phyloP scores from a whole-genome alignment of 257 asterid species.

The Fraxinus excelsior region DNA sequence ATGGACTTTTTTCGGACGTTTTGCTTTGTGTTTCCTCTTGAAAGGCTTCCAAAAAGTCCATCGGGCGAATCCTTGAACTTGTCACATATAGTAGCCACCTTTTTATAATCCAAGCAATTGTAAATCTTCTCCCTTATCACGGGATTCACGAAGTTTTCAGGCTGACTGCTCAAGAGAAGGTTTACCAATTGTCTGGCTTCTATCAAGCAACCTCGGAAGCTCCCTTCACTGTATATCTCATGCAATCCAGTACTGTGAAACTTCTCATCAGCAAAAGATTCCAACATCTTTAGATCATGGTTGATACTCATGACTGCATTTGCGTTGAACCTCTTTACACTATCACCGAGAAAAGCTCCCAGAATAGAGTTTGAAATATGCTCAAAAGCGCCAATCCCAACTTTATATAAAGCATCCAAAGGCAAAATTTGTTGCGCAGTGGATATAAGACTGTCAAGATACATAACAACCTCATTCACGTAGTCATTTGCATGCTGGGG shows the following conservation, averaged over 20 bases:
- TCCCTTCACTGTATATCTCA: constrained; percentile 44
- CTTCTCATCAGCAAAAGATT: constrained; percentile 49
- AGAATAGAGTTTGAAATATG: constrained; percentile 47
- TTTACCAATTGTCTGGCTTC: constrained; percentile 52
- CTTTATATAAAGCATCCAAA: constrained; percentile 78
- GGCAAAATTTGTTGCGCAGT: constrained; percentile 91
- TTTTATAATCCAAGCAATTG: constrained; percentile 44
- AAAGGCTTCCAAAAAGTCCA: constrained; percentile 50
- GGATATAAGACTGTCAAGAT: constrained; percentile 86
- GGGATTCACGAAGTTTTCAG: constrained; percentile 56
- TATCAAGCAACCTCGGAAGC: constrained; percentile 46
- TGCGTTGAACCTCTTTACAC: constrained; percentile 46
- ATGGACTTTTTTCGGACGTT: constrained; percentile 47
- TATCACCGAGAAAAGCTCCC: constrained; percentile 43
- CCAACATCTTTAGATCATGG: constrained; percentile 41
- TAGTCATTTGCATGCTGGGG: constrained; percentile 68
- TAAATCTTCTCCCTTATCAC: constrained; percentile 50
- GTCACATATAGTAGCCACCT: constrained; percentile 49
- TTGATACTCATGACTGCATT: constrained; percentile 45
- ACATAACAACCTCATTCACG: constrained; percentile 70
- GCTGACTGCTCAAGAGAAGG: constrained; percentile 51
- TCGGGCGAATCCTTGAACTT: constrained; percentile 50
- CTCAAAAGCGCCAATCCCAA: constrained; percentile 82
- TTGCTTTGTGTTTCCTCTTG: constrained; percentile 42
- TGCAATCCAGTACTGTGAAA: constrained; percentile 47